Evolutionary conservation across 768 basidiomycete genomes (phyloP).

Genomic region (Nidularia sp.): DNA sequence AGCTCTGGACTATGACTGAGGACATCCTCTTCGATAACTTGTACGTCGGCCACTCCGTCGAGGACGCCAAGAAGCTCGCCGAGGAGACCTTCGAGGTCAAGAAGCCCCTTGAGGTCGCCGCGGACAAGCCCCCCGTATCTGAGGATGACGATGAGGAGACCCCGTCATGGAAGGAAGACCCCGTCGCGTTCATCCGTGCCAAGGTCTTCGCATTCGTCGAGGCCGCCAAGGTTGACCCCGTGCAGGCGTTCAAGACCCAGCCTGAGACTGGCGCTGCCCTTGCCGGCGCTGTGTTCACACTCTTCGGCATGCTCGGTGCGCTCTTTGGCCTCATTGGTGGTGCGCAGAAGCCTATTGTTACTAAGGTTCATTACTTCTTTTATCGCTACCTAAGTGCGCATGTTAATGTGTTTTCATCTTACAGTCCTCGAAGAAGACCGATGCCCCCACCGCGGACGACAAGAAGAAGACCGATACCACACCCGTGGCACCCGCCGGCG

Average conservation of each 20-base stretch:
- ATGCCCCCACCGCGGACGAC: constrained; percentile 58
- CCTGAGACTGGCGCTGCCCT: constrained; percentile 85
- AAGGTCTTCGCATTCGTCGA: constrained; percentile 81
- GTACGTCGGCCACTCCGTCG: constrained; percentile 86
- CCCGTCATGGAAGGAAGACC: constrained; percentile 64
- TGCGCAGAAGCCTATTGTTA: constrained; percentile 64
- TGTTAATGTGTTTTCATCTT: not conserved
- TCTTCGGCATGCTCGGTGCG: constrained; percentile 82
- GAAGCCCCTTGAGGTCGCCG: constrained; percentile 72
- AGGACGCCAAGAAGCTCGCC: constrained; percentile 81
- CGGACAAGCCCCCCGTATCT: constrained; percentile 49
- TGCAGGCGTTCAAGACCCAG: constrained; percentile 80
- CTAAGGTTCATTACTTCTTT: constrained; percentile 45
- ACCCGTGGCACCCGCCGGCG: constrained; percentile 70
- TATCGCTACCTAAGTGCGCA: constrained; percentile 4
- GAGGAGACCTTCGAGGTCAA: constrained; percentile 90
- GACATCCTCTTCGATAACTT: constrained; percentile 92
- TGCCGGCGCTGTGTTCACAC: constrained; percentile 65
- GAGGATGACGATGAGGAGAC: constrained; percentile 41
- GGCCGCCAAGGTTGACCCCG: constrained; percentile 68
- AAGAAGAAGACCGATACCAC: constrained; percentile 61
- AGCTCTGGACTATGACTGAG: constrained; percentile 99
- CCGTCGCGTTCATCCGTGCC: constrained; percentile 74
- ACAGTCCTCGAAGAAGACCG: constrained; percentile 76
- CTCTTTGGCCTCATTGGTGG: constrained; percentile 78